Evolutionary conservation across 192 early-diverging fungal species (phyloP), one percentile per base, ranked within the genome.

Genomic region (Phlyctochytrium arcticum): DNA sequence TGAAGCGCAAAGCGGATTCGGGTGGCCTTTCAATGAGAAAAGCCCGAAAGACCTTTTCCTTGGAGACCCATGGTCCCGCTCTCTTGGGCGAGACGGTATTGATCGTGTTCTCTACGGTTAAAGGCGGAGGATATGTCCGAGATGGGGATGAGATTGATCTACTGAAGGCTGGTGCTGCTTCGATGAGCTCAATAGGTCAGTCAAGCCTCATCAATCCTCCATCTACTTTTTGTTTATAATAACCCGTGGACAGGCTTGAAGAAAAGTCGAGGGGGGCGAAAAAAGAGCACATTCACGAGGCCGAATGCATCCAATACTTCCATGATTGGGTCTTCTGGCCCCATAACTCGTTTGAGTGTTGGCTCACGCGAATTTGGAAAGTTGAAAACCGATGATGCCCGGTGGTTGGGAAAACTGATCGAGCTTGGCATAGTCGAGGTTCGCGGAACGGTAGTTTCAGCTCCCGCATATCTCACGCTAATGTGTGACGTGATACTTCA

Each of bases 401-500:
- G 44, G 42, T 21, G 36, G 24, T 35, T 63, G 31, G 61, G 61
- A 5, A 63, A 53, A 33, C 35, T 63, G 61, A 36, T 63, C 32
- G 61, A 63, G 23, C 48, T 53, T 29, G 50, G 36, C 10, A 48
- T 63, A 5, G 49, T 63, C n/a, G 34, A 30, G 27, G 17, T 57
- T 17, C 26, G 34, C 9, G 55, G 55, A 26, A 34, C 55, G 1
- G 39, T 44, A 15, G 64, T 66, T 9, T 31, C 34, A 44, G 24
- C 32, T 5, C 64, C 64, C n/a, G 26, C 36, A 26, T 21, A 37
- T 1, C 54, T 66, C 8, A 66, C 54, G 4, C 34, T 55, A 23
- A 54, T 66, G 24, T 57, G 64, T 26, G 64, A 66, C 39, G 47
- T 66, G n/a, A 57, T 66, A 5, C 42, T 66, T 23, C 54, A 55